Evolutionary conservation across 225 moss, liverwort and hornwort species (phyloP), one percentile per base, ranked within the genome.

Genomic region (Rhytidiadelphus loreus): DNA sequence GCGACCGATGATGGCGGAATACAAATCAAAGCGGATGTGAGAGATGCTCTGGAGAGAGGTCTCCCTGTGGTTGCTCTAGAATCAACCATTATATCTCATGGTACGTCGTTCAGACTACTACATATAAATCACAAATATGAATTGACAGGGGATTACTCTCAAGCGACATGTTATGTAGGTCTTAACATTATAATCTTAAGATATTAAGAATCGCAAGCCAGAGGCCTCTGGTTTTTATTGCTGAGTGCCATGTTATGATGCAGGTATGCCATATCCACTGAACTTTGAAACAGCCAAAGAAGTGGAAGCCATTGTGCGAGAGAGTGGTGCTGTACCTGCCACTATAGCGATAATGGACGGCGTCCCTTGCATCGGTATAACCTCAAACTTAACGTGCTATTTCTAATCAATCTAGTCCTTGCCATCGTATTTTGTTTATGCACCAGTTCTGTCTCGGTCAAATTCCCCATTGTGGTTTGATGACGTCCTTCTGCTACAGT

Each of bases 261-360:
- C 88, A 98, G 98, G 98, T 59, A 99, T 99, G 97, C 97, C 98
- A n/a, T 97, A 96, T 90, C 98, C 98, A 83, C 90, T 96, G 88
- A 97, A 97, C 86, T 88, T 96, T 89, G 90, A 94, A 87, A 96
- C 96, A 72, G 97, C 96, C 29, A 95, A 90, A 91, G 95, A 92
- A 82, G 98, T 98, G 81, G 97, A 97, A 92, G 87, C 89, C 50
- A 87, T 95, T 86, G 97, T 98, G 91, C 93, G 91, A 89, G 85
- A 94, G 82, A 89, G 90, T 91, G 96, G 97, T 90, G 98, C 96
- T 90, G 90, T 94, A 37, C 97, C 98, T 85, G 98, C 98, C 62
- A 97, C 98, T 39, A 97, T 97, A 86, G 98, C 98, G 56, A 99
- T 99, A 75, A 93, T 99, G 63, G 91, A 93, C 83, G 98, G 98